Evolutionary conservation across 208 protist genomes (phyloP), one percentile per base, ranked within the genome.

Genomic region (Wallacemonas rigidus): DNA sequence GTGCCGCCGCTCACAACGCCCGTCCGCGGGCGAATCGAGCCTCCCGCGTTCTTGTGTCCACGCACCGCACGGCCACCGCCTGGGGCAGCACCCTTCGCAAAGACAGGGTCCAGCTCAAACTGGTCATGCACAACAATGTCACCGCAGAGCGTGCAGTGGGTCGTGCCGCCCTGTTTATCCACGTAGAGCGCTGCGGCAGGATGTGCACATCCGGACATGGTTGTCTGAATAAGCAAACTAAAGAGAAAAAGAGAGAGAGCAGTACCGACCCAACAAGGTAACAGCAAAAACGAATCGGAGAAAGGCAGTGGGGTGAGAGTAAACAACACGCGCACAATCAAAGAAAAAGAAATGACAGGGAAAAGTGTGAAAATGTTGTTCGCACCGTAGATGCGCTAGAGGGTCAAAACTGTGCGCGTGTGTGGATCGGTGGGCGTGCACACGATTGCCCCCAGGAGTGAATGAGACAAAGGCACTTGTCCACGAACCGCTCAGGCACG

Each of bases 81-180:
- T 11, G 53, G 15, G 41, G 76, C 67, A 5, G 74, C 75, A 45
- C 79, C 79, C 54, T 79, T 82, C 1, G 77, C 76, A 69, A 97
- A 95, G 26, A 87, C 68, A 12, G 89, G 88, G 71, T 97, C 89
- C 7, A 97, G 68, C 69, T 97, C 89, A 67, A 90, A 89, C 75
- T 95, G 86, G 14, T 85, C 76, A 41, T 91, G 73, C 50, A 79
- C 71, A 44, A 97, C 75, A 57, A 94, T 74, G 61, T 92, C 88
- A 43, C 85, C 87, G 79, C 92, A 97, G 26, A 97, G 61, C 39
- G 92, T 94, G 77, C 92, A 97, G 64, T 82, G 82, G 14, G 88
- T 87, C 35, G 76, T 82, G 38, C 89, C 82, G 26, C 74, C 63
- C 51, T 81, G 80, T 56, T 82, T 80, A 72, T 94, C 91, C 8